Percentiles rank a stretch among this genome's conserved stretches.
Conservation (phyloP, 768 basidiomycete species). For the Megacollybia marginata region DNA sequence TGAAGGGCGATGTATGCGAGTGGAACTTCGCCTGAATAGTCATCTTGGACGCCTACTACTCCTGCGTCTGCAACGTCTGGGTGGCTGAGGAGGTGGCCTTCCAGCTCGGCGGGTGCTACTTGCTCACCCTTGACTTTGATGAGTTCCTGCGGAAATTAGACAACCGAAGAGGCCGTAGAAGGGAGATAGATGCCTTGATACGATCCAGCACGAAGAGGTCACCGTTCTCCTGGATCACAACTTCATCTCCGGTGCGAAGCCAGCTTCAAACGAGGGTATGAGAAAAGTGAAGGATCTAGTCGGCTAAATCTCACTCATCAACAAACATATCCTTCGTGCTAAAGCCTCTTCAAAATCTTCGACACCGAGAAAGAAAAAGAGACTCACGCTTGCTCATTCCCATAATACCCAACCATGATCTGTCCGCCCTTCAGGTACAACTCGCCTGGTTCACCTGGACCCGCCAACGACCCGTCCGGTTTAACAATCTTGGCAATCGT, state of each 20-base stretch:
- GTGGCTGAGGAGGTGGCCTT: constrained; percentile 20
- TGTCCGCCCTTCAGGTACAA: constrained; percentile 48
- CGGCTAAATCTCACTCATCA: constrained; percentile 40
- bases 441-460: constrained; percentile 54
- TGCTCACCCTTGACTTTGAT: constrained; percentile 35
- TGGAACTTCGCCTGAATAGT: constrained; percentile 22
- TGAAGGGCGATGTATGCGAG: constrained; percentile 27
- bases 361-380: constrained; percentile 4
- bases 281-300: not conserved
- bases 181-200: constrained; percentile 36
- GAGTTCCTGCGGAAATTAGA: constrained; percentile 28
- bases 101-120: constrained; percentile 22
- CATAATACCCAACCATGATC: constrained; percentile 47
- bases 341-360: constrained; percentile 3
- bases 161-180: not conserved
- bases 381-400: constrained; percentile 55
- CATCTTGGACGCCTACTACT: constrained; percentile 20
- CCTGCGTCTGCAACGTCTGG: constrained; percentile 17
- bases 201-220: constrained; percentile 59
- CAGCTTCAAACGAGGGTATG: constrained; percentile 31
- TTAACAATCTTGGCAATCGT: constrained; percentile 49
- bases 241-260: constrained; percentile 66
- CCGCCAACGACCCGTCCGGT: constrained; percentile 46
- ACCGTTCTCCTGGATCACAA: constrained; percentile 40
- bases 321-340: constrained; percentile 66